Evolutionary conservation across 257 asterid species (phyloP).

Genomic region (Mentha longifolia): DNA sequence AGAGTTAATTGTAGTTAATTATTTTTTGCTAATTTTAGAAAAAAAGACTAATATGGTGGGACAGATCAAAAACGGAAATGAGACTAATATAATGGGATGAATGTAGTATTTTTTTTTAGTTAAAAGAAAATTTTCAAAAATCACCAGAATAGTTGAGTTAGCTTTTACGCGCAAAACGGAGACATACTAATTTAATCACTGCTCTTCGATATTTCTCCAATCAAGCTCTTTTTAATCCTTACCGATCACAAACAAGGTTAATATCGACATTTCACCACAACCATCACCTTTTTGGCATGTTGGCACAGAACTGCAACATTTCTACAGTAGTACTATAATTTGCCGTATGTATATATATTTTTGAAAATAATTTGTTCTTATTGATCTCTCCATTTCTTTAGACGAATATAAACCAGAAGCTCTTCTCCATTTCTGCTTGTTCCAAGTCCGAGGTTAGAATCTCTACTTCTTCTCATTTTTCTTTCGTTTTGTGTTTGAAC

Average conservation of each 20-base stretch:
- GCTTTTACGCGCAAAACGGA: no score
- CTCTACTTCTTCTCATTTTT: not conserved
- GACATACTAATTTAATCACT: not conserved
- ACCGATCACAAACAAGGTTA: slow-evolving; percentile 26
- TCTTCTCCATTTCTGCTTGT: not conserved
- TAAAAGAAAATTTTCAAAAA: no score
- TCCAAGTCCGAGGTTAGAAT: not conserved
- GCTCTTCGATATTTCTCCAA: no score
- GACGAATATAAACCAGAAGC: not conserved
- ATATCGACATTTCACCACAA: slow-evolving; percentile 18
- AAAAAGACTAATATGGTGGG: no score
- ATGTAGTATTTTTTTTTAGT: no score
- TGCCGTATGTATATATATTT: no score
- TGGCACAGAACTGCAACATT: slow-evolving; percentile 34
- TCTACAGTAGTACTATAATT: not conserved
- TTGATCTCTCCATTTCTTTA: slow-evolving; percentile 2
- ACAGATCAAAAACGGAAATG: no score
- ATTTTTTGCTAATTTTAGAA: no score
- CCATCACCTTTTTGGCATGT: slow-evolving; percentile 18
- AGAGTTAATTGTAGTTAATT: no score
- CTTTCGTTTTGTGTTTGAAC: slow-evolving; percentile 1
- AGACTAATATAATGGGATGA: no score
- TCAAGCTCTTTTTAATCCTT: no score
- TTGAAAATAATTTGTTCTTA: no score
- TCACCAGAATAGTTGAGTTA: not conserved